Evolutionary conservation across 176 grass and related monocot genomes (phyloP).

Genomic region (Oryza australiensis): DNA sequence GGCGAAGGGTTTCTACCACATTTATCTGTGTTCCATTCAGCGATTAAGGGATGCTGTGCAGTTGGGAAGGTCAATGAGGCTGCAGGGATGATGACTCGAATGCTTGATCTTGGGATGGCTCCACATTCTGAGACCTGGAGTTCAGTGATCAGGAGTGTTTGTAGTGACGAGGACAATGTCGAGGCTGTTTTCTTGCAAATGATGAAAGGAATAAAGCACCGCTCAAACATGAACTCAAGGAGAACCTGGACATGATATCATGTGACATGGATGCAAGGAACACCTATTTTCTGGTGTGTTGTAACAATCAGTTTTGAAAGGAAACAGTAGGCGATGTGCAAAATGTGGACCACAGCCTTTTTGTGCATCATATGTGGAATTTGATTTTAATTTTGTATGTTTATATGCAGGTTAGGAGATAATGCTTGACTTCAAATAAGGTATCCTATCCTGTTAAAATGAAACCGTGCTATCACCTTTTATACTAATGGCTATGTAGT

Average conservation of each 20-base stretch:
- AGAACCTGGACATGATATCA: conserved; percentile 11
- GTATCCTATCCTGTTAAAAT: not conserved
- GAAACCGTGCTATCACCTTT: too few species aligned
- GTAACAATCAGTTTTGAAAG: not conserved
- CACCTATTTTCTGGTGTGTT: conserved; percentile 12
- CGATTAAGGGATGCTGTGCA: conserved; percentile 69
- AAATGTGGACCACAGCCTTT: not conserved
- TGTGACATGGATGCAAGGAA: not conserved
- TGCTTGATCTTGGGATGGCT: conserved; percentile 57
- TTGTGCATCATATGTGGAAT: not conserved
- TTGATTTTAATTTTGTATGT: not conserved
- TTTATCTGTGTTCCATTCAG: conserved; percentile 77
- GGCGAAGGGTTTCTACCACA: conserved; percentile 55
- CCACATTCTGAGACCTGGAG: conserved; percentile 74
- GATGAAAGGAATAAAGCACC: conserved; percentile 22
- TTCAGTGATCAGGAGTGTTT: conserved; percentile 52
- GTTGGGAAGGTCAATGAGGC: conserved; percentile 65
- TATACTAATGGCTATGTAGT: not conserved
- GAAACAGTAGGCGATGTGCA: not conserved
- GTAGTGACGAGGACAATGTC: conserved; percentile 31
- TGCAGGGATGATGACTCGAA: conserved; percentile 41
- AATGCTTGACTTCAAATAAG: not conserved
- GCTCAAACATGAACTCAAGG: conserved; percentile 14
- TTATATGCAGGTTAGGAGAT: not conserved
- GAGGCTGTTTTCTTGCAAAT: conserved; percentile 36